Evolutionary conservation across 345 rosid genomes (phyloP), one percentile per base, ranked within the genome.

Genomic region (Erysimum cheiranthoides): DNA sequence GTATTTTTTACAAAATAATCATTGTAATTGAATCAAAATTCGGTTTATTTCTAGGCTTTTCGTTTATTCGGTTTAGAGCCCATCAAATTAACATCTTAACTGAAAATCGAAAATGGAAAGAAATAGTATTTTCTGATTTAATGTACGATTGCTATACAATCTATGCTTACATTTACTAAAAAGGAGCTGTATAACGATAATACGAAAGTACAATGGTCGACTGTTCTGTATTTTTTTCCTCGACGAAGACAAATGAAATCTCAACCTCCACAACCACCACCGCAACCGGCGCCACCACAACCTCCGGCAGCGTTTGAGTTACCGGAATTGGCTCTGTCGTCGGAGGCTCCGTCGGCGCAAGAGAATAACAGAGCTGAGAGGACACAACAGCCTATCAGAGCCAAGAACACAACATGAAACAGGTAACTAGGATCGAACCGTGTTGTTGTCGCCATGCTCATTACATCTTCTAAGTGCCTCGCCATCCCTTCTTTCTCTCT

Each of bases 321-420:
- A 0, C 40, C 73, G 0, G 76, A 70, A 46, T 70, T 45, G n/a
- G 76, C 13, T 43, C 45, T 78, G 39, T 59, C 82, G 57, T 79
- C 59, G 25, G 90, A 75, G 8, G 47, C 79, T 21, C 92, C 93
- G 6, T 85, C 82, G 10, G 88, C 83, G 52, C 92, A 88, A 14
- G 85, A 79, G 51, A 88, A 84, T 66, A 90, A 49, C 14, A 84
- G 65, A 79, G 82, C 86, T 13, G 84, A 86, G 38, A 90, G 57
- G 34, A 81, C 42, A 66, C 82, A 84, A 56, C 84, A 73, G 66
- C 81, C 77, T 8, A 88, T 42, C 60, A 85, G 58, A 75, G 61
- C 89, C 11, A 78, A 73, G 80, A 79, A 84, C 14, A 86, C 43
- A 58, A 85, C 47, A 31, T 70, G 70, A 50, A 71, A 50, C 16